A percentile compares a stretch with the other conserved stretches of the same genome.
These are phyloP conservation scores for Paecilomyces niveus DNA, from an alignment of 2,329 filamentous ascomycete species.

Conservation along the genomic window DNA sequence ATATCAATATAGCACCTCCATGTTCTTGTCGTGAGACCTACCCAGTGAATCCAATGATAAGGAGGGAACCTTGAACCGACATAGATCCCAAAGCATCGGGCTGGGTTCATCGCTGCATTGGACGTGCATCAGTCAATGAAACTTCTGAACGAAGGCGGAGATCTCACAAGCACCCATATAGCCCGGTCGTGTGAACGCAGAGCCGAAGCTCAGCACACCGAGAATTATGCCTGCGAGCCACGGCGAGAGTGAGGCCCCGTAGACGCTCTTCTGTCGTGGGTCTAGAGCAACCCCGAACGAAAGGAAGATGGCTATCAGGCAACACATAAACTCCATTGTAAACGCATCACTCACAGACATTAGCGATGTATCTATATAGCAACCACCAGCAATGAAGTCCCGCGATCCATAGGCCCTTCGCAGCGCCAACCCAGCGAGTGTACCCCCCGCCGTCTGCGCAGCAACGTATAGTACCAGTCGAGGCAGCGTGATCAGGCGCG, in stretches of 20 bases:
- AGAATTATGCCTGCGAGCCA: slow-evolving; percentile 41
- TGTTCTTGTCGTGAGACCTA: not conserved
- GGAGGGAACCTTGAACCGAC: slow-evolving; percentile 30
- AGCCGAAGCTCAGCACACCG: slow-evolving; percentile 30
- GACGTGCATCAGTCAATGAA: slow-evolving; percentile 9
- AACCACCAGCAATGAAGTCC: too few species aligned
- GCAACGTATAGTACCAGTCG: slow-evolving; percentile 42
- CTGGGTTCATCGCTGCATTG: slow-evolving; percentile 34
- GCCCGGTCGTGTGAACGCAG: slow-evolving; percentile 32
- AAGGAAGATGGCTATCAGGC: slow-evolving; percentile 42
- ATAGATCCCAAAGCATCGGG: slow-evolving; percentile 40
- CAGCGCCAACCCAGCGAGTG: slow-evolving; percentile 39
- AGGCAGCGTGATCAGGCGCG: slow-evolving; percentile 43
- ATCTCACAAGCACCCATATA: slow-evolving; percentile 33
- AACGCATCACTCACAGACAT: slow-evolving; percentile 37
- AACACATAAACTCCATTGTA: slow-evolving; percentile 42
- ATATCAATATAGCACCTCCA: too few species aligned
- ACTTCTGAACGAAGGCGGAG: too few species aligned
- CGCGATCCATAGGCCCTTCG: slow-evolving; percentile 20
- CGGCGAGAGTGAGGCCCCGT: slow-evolving; percentile 44
- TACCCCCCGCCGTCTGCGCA: slow-evolving; percentile 40
- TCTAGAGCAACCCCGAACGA: slow-evolving; percentile 49
- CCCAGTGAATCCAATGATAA: slow-evolving; percentile 35
- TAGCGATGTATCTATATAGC: slow-evolving; percentile 6
- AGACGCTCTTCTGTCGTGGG: slow-evolving; percentile 43